These are phyloP conservation scores for Saccharomyces jurei DNA, from an alignment of 805 yeast genomes.

Conservation along the genomic window DNA sequence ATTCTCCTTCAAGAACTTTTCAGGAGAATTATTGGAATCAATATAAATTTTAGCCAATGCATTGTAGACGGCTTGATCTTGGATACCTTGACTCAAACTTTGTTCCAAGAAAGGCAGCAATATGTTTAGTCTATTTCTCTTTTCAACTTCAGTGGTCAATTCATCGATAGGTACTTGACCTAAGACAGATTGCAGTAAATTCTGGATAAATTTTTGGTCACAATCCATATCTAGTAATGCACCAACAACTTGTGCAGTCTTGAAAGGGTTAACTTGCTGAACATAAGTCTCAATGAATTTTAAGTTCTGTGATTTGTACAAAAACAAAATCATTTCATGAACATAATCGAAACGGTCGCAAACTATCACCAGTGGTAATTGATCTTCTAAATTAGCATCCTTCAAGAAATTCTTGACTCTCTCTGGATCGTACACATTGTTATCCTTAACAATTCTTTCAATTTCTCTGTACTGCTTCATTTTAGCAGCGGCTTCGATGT, in stretches of 20 bases:
- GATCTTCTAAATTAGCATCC: conserved; percentile 89
- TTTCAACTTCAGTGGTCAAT: conserved; percentile 89
- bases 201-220: conserved; percentile 81
- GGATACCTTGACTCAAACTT: conserved; percentile 72
- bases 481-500: conserved; percentile 88
- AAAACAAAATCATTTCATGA: conserved; percentile 85
- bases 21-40: conserved; percentile 96
- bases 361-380: conserved; percentile 90
- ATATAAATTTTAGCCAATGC: conserved; percentile 96
- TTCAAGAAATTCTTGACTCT: conserved; percentile 95
- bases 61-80: conserved; percentile 86
- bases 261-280: conserved; percentile 92
- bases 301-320: conserved; percentile 92
- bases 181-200: conserved; percentile 70
- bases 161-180: conserved; percentile 92
- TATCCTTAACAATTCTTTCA: conserved; percentile 91
- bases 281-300: conserved; percentile 96
- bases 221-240: conserved; percentile 95
- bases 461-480: conserved; percentile 88
- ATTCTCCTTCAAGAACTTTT: conserved; percentile 89
- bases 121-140: conserved; percentile 87
- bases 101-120: conserved; percentile 89
- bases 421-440: conserved; percentile 91
- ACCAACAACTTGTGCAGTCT: conserved; percentile 94
- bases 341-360: conserved; percentile 88